Percentiles rank a stretch among this genome's conserved stretches.
phyloP scores from a whole-genome alignment of 2,329 filamentous ascomycete genomes.

The Hypoxylon sp. region DNA sequence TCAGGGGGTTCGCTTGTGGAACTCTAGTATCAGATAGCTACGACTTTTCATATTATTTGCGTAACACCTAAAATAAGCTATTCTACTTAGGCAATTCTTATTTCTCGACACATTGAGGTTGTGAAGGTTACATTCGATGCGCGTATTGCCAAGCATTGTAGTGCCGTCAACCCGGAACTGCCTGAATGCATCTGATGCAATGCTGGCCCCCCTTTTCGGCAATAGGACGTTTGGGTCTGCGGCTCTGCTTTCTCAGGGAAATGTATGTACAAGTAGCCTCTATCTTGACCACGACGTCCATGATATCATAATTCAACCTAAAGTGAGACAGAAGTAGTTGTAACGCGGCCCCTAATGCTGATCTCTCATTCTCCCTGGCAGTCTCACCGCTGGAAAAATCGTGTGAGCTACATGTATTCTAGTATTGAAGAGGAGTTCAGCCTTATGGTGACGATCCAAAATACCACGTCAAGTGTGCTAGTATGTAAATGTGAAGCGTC shows the following conservation, averaged over 20 bases:
- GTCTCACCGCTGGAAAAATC: too few relatives aligned
- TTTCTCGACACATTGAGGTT: slow-evolving; percentile 11
- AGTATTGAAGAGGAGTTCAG: too few relatives aligned
- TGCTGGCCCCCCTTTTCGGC: slow-evolving; percentile 27
- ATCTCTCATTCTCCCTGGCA: not conserved
- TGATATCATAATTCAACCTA: not conserved
- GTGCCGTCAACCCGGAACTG: slow-evolving; percentile 38
- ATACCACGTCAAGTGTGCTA: too few relatives aligned
- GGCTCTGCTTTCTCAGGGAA: slow-evolving; percentile 22
- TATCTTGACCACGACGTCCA: not conserved
- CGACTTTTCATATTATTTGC: not conserved
- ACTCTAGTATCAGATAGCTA: not conserved
- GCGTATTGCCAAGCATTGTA: slow-evolving; percentile 19
- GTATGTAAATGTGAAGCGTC: too few relatives aligned
- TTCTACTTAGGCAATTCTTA: not conserved
- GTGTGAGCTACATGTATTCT: too few relatives aligned
- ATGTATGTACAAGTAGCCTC: not conserved
- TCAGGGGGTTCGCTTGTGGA: not conserved
- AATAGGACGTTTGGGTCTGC: slow-evolving; percentile 13
- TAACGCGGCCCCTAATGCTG: not conserved
- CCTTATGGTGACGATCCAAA: too few relatives aligned
- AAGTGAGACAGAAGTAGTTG: not conserved
- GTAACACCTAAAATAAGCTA: not conserved
- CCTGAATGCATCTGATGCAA: slow-evolving; percentile 29
- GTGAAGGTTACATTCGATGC: slow-evolving; percentile 10